phyloP scores from a whole-genome alignment of 495 filamentous ascomycete species.

The Rostrohypoxylon terebratum region DNA sequence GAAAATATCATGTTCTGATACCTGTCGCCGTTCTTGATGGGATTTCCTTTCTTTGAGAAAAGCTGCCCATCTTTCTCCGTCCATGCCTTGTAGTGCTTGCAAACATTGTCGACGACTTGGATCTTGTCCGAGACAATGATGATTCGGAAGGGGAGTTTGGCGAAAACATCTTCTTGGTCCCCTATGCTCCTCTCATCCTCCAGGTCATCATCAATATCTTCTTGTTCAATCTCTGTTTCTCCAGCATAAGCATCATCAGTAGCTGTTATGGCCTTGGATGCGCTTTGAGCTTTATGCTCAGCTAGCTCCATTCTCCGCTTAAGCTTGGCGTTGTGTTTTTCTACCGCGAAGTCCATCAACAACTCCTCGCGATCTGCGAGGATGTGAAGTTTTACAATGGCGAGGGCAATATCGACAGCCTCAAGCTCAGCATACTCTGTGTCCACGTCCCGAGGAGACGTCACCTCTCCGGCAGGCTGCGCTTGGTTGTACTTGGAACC shows the following conservation, averaged over 20 bases:
- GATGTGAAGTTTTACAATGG: background rate
- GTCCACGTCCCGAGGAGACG: background rate
- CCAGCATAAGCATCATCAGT: background rate
- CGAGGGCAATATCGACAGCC: background rate
- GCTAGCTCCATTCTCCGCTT: background rate
- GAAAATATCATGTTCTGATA: background rate
- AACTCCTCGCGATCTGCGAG: background rate
- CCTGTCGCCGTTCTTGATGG: slow-evolving; percentile 3
- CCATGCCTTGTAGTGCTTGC: slow-evolving; percentile 5
- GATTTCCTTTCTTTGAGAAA: background rate
- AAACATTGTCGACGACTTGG: slow-evolving; percentile 6
- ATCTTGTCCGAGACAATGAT: slow-evolving; percentile 10
- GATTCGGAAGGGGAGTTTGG: background rate
- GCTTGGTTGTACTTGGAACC: slow-evolving; percentile 7
- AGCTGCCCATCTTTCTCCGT: slow-evolving; percentile 2
- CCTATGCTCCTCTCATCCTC: background rate
- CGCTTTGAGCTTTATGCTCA: background rate
- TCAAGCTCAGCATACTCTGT: background rate
- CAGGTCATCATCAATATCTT: background rate
- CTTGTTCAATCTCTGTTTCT: background rate
- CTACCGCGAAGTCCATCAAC: background rate
- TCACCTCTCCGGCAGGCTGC: background rate
- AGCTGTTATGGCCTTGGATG: background rate
- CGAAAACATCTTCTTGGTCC: background rate
- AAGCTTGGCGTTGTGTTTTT: background rate